Percentiles rank a stretch among this genome's conserved stretches.
These are phyloP conservation scores for Draba incana DNA, from an alignment of 345 rosid genomes.

Conservation along the genomic window DNA sequence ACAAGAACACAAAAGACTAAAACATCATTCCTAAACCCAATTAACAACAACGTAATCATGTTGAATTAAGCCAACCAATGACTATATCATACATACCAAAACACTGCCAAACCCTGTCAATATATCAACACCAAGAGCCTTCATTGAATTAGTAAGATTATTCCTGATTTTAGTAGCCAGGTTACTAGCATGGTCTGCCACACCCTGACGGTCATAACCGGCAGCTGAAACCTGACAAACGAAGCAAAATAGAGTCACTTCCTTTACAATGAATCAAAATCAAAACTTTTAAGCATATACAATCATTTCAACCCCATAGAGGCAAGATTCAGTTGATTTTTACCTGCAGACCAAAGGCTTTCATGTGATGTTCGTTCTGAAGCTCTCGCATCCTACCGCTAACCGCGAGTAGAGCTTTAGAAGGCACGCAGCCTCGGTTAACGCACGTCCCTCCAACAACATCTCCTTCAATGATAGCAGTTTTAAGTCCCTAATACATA, in stretches of 20 bases:
- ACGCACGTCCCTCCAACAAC: conserved; percentile 99
- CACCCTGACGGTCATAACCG: conserved; percentile 92
- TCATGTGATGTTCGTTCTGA: conserved; percentile 93
- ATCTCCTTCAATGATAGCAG: conserved; percentile 95
- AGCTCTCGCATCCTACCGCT: conserved; percentile 97
- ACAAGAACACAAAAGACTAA: conserved; percentile 11
- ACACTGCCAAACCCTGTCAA: conserved; percentile 84
- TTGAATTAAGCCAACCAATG: conserved; percentile 4
- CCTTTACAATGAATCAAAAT: not conserved
- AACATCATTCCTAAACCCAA: conserved; percentile 8
- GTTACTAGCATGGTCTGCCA: conserved; percentile 96
- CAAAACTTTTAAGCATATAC: conserved; percentile 3
- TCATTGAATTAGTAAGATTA: conserved; percentile 92
- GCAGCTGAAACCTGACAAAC: conserved; percentile 78
- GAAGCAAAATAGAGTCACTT: conserved; percentile 21
- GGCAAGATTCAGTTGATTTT: not conserved
- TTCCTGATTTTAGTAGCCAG: conserved; percentile 87
- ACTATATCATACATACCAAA: conserved; percentile 56
- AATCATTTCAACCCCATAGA: not conserved
- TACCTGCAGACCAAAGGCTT: conserved; percentile 96
- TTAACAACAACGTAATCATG: not conserved
- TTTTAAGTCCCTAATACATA: conserved; percentile 73
- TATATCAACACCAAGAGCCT: conserved; percentile 93
- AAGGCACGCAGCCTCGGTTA: conserved; percentile 98
- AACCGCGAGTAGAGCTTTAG: conserved; percentile 95